A percentile compares a stretch with the other conserved stretches of the same genome.
phyloP scores from a whole-genome alignment of 257 asterid genomes.

The Petunia secreta region DNA sequence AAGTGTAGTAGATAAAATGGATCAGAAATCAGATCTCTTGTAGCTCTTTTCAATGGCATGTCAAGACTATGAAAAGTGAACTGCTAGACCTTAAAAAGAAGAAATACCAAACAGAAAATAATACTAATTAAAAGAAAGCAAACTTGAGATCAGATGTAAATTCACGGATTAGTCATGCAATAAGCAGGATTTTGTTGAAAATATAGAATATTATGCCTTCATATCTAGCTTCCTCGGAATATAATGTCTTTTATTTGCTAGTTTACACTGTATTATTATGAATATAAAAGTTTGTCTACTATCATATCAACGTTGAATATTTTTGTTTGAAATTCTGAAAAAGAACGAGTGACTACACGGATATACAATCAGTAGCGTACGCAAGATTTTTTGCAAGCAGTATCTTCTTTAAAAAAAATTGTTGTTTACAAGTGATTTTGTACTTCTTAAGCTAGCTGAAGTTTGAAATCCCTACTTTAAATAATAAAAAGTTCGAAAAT shows the following conservation, averaged over 20 bases:
- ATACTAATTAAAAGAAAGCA: too few relatives aligned
- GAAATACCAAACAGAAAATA: neutral
- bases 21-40: neutral
- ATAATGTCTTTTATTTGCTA: neutral
- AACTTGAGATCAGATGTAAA: neutral
- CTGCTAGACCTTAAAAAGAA: neutral
- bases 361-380: too few relatives aligned
- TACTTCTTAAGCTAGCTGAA: too few relatives aligned
- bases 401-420: too few relatives aligned
- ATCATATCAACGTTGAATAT: neutral
- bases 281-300: neutral
- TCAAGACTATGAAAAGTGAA: neutral
- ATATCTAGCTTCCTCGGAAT: neutral
- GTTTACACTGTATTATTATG: neutral
- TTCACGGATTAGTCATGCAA: too few relatives aligned
- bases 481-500: too few relatives aligned
- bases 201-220: neutral
- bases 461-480: too few relatives aligned
- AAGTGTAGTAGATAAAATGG: neutral
- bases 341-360: neutral
- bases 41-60: neutral
- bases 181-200: neutral
- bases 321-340: conserved; percentile 1
- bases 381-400: too few relatives aligned
- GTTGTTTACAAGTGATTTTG: too few relatives aligned